Evolutionary conservation across 2,329 filamentous ascomycete species (phyloP).

Genomic region (Pyrenophora graminea): DNA sequence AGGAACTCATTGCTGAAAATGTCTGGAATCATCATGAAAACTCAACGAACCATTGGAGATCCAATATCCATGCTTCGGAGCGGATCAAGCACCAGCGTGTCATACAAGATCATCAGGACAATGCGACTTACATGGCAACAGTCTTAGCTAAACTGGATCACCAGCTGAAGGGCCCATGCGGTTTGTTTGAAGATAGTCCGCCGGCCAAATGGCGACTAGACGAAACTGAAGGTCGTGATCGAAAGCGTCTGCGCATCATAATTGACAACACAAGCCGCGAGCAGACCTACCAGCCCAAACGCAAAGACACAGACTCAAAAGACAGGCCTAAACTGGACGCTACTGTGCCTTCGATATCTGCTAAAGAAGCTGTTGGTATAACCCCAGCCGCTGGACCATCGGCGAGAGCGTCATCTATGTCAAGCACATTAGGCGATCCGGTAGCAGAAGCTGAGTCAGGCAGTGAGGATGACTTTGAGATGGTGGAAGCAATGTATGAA

Average conservation of each 20-base stretch:
- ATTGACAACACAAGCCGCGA: constrained; percentile 71
- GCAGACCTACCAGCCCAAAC: constrained; percentile 83
- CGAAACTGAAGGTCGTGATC: constrained; percentile 90
- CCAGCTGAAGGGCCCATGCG: constrained; percentile 77
- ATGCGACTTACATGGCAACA: constrained; percentile 74
- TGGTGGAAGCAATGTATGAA: constrained; percentile 90
- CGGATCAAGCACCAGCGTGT: constrained; percentile 88
- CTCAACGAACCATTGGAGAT: constrained; percentile 87
- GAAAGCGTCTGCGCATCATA: constrained; percentile 87
- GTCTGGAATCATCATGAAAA: constrained; percentile 80
- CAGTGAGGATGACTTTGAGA: constrained; percentile 89
- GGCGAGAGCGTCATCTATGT: constrained; percentile 27
- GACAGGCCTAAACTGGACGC: constrained; percentile 55
- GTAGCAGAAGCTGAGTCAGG: constrained; percentile 50
- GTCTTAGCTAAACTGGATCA: constrained; percentile 78
- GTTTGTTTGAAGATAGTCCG: constrained; percentile 71
- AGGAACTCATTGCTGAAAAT: constrained; percentile 70
- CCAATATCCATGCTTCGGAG: constrained; percentile 92
- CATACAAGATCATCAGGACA: constrained; percentile 92
- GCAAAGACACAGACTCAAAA: constrained; percentile 64
- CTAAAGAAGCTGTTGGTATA: constrained; percentile 35
- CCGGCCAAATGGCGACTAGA: constrained; percentile 86
- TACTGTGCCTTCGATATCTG: constrained; percentile 40
- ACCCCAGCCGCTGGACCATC: constrained; percentile 32
- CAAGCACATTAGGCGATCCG: constrained; percentile 32